Evolutionary conservation across 1,139 yeast genomes (phyloP).

Genomic region (Sugiyamaella grinbergsii): DNA sequence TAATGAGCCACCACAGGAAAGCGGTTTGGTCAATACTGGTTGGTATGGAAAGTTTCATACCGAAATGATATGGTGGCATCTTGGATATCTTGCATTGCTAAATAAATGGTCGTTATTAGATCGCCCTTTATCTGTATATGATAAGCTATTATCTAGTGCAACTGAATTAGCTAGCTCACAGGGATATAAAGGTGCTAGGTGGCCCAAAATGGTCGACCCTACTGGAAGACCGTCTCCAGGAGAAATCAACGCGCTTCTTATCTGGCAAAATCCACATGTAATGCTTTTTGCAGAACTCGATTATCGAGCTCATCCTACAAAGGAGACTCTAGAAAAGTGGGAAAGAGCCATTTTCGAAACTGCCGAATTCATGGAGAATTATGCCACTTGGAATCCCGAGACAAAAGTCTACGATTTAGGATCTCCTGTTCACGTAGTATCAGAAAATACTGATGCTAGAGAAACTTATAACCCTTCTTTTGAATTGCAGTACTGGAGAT

Average conservation of each 20-base stretch:
- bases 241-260: slow-evolving; percentile 20
- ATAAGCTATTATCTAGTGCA: slow-evolving; percentile 13
- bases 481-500: slow-evolving; percentile 22
- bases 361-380: slow-evolving; percentile 22
- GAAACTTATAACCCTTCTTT: slow-evolving; percentile 21
- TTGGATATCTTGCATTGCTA: slow-evolving; percentile 21
- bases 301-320: slow-evolving; percentile 18
- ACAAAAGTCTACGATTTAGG: slow-evolving; percentile 20
- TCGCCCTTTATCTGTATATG: slow-evolving; percentile 18
- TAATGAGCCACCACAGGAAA: slow-evolving; percentile 22
- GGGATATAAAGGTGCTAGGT: slow-evolving; percentile 22
- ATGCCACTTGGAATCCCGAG: slow-evolving; percentile 13
- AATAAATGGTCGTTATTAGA: slow-evolving; percentile 20
- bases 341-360: slow-evolving; percentile 15
- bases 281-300: slow-evolving; percentile 23
- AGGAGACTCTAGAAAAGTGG: slow-evolving; percentile 20
- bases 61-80: slow-evolving; percentile 24
- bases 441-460: slow-evolving; percentile 20
- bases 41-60: slow-evolving; percentile 25
- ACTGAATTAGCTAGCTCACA: slow-evolving; percentile 16
- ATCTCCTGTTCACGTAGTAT: slow-evolving; percentile 19
- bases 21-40: slow-evolving; percentile 23
- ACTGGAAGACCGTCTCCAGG: slow-evolving; percentile 22
- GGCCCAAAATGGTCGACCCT: slow-evolving; percentile 24
- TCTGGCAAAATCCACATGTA: slow-evolving; percentile 23